Evolutionary conservation across 2,329 filamentous ascomycete species (phyloP).

Genomic region (Fusarium goolgardi): DNA sequence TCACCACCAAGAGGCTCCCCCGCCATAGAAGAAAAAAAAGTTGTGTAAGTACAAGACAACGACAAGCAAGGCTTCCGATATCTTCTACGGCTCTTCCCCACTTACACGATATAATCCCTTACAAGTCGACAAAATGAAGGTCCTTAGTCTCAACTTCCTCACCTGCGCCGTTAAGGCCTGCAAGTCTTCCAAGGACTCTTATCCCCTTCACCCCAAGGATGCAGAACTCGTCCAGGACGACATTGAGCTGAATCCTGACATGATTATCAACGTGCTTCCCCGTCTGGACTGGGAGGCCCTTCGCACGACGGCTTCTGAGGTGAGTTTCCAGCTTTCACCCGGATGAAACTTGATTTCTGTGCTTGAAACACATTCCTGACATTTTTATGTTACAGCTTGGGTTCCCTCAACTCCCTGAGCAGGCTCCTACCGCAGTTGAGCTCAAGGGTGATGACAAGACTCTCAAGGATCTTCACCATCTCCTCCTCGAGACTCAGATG

Average conservation of each 20-base stretch:
- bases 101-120: not conserved
- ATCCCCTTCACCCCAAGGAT: constrained; percentile 92
- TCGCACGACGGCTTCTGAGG: constrained; percentile 79
- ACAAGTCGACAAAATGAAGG: constrained; percentile 74
- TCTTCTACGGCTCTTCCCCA: not conserved
- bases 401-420: constrained; percentile 76
- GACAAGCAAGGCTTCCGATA: constrained; percentile 3
- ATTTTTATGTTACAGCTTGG: constrained; percentile 69
- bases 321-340: constrained; percentile 54
- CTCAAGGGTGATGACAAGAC: constrained; percentile 75
- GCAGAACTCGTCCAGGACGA: constrained; percentile 92
- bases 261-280: constrained; percentile 86
- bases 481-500: constrained; percentile 91
- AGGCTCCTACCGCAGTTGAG: constrained; percentile 71
- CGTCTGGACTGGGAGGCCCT: constrained; percentile 90
- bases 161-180: constrained; percentile 96
- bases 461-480: constrained; percentile 79
- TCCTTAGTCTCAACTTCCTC: constrained; percentile 95
- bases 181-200: constrained; percentile 82
- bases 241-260: constrained; percentile 80
- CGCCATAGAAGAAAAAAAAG: constrained; percentile 47
- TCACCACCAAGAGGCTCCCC: constrained; percentile 30
- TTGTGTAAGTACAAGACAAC: constrained; percentile 46
- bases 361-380: constrained; percentile 22
- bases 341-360: constrained; percentile 4